Base-by-base conservation (phyloP, 129 eudicot species). In the Lonicera japonica region DNA sequence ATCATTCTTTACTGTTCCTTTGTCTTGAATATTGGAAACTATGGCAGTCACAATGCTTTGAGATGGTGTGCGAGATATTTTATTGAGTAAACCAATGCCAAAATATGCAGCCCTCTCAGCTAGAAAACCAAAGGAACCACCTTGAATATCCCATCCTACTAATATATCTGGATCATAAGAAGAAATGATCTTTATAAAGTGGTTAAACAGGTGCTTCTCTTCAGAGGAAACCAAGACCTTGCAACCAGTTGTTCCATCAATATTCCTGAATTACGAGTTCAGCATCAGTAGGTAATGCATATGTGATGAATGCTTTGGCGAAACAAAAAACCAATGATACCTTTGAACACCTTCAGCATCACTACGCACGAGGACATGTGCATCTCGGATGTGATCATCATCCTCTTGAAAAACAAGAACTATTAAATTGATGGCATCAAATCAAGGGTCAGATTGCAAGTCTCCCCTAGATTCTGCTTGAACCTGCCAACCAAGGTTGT, bases 391-490 rank as follows among this genome's bases (percentile, higher is more conserved):
- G 57, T 70, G 75, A 62, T 74, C 78, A 63, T 77, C 75, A 53
- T 92, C 99, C 71, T 92, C 90, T 66, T 85, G 82, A 47, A 92
- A 39, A 58, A 79, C 86, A 68, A 92, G 69, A 65, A 62, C 77
- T 62, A 92, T 74, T 61, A 82, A 25, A 70, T 76, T 87, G 62
- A 92, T 61, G 56, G 91, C 91, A 92, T 92, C 96, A 67, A 80
- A 79, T 21, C 90, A 81, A 10, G 98, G 98, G 57, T 92, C 91
- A 25, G 96, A 85, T 68, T 83, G 76, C 46, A 86, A 65, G 64
- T 92, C 96, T 75, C 96, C 98, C 75, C 96, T 85, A 64, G 88
- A 92, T 78, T 85, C 91, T 62, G 98, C 88, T 50, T 77, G 98
- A 25, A 92, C 84, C 90, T 84, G 79, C 41, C 65, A 71, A 73